Evolutionary conservation across 2,329 filamentous ascomycete species (phyloP), one percentile per base, ranked within the genome.

Genomic region (Orbilia oligospora): DNA sequence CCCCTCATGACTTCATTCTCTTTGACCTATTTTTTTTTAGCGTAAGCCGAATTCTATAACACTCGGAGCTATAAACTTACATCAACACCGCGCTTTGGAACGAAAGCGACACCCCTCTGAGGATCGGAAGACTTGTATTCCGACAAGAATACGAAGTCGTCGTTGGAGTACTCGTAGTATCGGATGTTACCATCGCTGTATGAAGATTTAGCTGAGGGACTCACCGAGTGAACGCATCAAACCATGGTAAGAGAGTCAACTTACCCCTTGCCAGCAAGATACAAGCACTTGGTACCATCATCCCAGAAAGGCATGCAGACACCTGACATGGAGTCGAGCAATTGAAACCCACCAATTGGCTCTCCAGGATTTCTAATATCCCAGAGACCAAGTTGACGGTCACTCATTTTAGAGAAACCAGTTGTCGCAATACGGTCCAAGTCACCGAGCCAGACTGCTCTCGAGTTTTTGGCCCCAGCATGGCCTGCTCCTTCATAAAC

Each of bases 221-320:
- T n/a, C 22, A 81, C 82, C 41, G 82, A 72, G 20, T n/a, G 61
- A 83, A 80, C 83, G 81, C n/a, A 80, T 27, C 12, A 2, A 14
- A 41, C 33, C 24, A 33, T 33, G 44, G 30, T 38, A 51, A 5
- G n/a, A 53, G 41, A n/a, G n/a, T n/a, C n/a, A n/a, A 86, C 92
- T 87, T 86, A 95, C 93, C 95, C 96, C 87, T 98, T 98, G 84
- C 96, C 96, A 83, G 96, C 96, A 83, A 99, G 89, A 86, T 97
- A 99, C 83, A 99, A 87, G 84, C 93, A 97, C 86, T 96, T 94
- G 66, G 93, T 97, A 79, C 94, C 93, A 79, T 98, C 95, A 84
- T 99, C 96, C 96, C 96, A 99, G 89, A 99, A 98, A 36, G 96
- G 96, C 93, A 99, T 97, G 88, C 94, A 97, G 77, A 99, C 94